Evolutionary conservation across 2,329 filamentous ascomycete species (phyloP).

Genomic region (Arthroderma sp.): DNA sequence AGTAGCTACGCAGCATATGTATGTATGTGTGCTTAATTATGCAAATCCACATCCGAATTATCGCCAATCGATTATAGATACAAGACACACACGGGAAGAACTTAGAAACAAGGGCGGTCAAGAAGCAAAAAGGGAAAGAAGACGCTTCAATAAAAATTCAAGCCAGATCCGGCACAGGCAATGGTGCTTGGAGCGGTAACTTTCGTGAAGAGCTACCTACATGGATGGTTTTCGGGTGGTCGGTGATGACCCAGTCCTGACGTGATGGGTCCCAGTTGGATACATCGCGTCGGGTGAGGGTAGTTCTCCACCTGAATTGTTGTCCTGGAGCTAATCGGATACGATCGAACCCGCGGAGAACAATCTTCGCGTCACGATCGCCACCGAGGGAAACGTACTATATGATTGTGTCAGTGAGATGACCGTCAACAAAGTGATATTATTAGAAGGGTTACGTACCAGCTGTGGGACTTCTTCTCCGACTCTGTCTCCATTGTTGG

Average conservation of each 20-base stretch:
- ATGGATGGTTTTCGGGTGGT: conserved; percentile 47
- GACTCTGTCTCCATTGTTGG: conserved; percentile 38
- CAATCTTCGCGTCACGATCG: conserved; percentile 52
- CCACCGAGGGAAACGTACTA: conserved; percentile 69
- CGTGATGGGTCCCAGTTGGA: conserved; percentile 68
- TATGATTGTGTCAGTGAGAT: background rate
- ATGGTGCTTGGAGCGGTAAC: conserved; percentile 36
- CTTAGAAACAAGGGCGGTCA: background rate
- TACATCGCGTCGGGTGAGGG: conserved; percentile 66
- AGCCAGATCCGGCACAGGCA: conserved; percentile 18
- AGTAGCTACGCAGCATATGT: background rate
- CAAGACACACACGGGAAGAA: background rate
- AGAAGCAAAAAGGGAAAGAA: background rate
- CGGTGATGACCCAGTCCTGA: conserved; percentile 71
- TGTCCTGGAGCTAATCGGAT: conserved; percentile 59
- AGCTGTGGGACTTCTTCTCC: conserved; percentile 46
- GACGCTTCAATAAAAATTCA: background rate
- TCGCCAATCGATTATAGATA: background rate
- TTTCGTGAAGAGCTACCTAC: conserved; percentile 50
- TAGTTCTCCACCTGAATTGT: conserved; percentile 52
- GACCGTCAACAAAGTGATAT: background rate
- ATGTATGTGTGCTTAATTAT: background rate
- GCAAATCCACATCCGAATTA: background rate
- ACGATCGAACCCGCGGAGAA: conserved; percentile 71
- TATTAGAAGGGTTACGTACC: conserved; percentile 18